Percentiles rank a stretch among this genome's conserved stretches.
These are phyloP conservation scores for Guyanaporus albipodus DNA, from an alignment of 768 basidiomycete genomes.

Conservation along the genomic window DNA sequence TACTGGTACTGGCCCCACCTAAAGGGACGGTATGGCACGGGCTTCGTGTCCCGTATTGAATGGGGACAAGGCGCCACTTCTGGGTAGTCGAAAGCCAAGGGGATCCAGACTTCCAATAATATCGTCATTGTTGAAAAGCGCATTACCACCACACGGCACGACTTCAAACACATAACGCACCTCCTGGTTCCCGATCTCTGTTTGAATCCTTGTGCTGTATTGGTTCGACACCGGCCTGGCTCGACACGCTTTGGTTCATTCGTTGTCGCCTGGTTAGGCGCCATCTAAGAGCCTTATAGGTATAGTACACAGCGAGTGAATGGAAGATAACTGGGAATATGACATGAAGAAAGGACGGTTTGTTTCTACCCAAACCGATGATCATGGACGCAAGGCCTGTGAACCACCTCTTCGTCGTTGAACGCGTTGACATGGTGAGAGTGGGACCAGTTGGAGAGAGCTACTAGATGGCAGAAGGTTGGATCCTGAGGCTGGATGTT, in stretches of 20 bases:
- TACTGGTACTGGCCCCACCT: slow-evolving; percentile 65
- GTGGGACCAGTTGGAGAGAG: no score
- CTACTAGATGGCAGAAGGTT: no score
- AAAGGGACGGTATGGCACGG: slow-evolving; percentile 69
- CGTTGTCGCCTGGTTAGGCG: not conserved
- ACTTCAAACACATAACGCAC: slow-evolving; percentile 11
- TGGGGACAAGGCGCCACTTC: slow-evolving; percentile 39
- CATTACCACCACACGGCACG: not conserved
- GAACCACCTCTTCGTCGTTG: slow-evolving; percentile 10
- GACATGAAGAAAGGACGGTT: not conserved
- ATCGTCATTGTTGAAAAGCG: not conserved
- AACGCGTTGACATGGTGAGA: no score
- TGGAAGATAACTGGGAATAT: slow-evolving; percentile 13
- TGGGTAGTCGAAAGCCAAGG: slow-evolving; percentile 52
- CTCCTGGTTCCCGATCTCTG: slow-evolving; percentile 24
- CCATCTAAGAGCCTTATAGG: slow-evolving; percentile 13
- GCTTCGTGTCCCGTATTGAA: slow-evolving; percentile 44
- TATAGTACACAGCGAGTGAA: slow-evolving; percentile 14
- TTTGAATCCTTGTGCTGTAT: slow-evolving; percentile 10
- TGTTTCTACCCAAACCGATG: not conserved
- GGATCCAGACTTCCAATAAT: slow-evolving; percentile 47
- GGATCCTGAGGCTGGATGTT: no score
- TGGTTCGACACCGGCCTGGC: not conserved
- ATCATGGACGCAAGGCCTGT: not conserved
- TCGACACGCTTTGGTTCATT: not conserved